Conservation (phyloP, 2,329 filamentous ascomycete genomes). For the Tolypocladium ophioglossoides region DNA sequence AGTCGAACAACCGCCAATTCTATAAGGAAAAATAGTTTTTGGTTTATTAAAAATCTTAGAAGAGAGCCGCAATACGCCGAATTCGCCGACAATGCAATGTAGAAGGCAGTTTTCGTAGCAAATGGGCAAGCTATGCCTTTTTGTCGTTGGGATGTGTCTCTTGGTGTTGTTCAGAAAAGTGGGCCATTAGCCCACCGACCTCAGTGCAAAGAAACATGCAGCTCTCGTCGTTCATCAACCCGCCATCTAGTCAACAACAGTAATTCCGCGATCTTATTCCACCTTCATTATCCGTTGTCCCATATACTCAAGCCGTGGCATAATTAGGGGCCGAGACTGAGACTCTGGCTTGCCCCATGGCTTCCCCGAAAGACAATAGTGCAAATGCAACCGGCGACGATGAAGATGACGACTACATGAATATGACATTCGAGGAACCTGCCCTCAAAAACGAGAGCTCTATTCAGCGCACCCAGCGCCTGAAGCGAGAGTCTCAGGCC, state of each 20-base stretch:
- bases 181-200: not conserved
- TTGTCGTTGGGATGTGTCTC: too few relatives aligned
- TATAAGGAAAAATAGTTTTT: too few relatives aligned
- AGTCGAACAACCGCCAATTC: too few relatives aligned
- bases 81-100: too few relatives aligned
- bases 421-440: slow-evolving; percentile 74
- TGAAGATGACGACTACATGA: slow-evolving; percentile 94
- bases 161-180: not conserved
- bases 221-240: not conserved
- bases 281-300: not conserved
- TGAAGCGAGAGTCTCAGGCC: slow-evolving; percentile 54
- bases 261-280: not conserved
- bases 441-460: slow-evolving; percentile 42
- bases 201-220: not conserved
- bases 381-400: slow-evolving; percentile 31
- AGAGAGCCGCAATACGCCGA: too few relatives aligned
- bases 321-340: not conserved
- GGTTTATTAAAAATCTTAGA: too few relatives aligned
- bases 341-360: slow-evolving; percentile 3
- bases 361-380: slow-evolving; percentile 3
- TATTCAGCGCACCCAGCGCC: slow-evolving; percentile 40
- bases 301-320: not conserved
- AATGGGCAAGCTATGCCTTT: too few relatives aligned
- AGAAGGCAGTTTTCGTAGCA: too few relatives aligned
- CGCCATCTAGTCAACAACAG: not conserved